Evolutionary conservation across 176 grass and related monocot genomes (phyloP), one percentile per base, ranked within the genome.

Genomic region (Eragrostis nindensis): DNA sequence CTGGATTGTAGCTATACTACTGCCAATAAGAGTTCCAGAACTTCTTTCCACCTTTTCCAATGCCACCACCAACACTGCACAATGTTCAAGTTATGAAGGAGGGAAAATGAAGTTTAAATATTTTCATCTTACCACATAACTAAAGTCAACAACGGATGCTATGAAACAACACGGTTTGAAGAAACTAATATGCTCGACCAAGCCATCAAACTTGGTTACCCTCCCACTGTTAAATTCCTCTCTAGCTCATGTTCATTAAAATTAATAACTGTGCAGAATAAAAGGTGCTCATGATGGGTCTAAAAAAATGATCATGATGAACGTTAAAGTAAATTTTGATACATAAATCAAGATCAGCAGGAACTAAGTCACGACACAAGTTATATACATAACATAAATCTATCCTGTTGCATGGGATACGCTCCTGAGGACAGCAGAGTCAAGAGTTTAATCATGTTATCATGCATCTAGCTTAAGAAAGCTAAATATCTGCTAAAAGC

Each of bases 1-100:
- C 86, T 98, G 95, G 78, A 98, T 98, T 45, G 95, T 89, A 82
- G 95, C 95, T 62, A 98, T 95, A 85, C 90, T 95, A 90, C 92
- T 94, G 57, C 92, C 95, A 66, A 98, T 85, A 57, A 95, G 86
- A 85, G 92, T 93, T 76, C 95, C 90, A 36, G 95, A 95, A 87
- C 84, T 93, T 84, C 79, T 98, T 86, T 95, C 95, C 65, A 98
- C 86, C 72, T 95, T 98, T 89, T 98, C 95, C 82, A 98, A 60
- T 81, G 95, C 88, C 43, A 92, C 88, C 78, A 98, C 90, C 64
- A 95, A 87, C 88, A 98, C 96, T 98, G 86, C 78, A 65, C 80
- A 72, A 85, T 86, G 62, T 77, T 68, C 64, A 59, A 79, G 12
- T 73, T 32, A 49, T 50, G 57, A 60, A 55, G 63, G 63, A 66